Conservation (phyloP, 116 monocot species). For the Dioscorea cayenensis region DNA sequence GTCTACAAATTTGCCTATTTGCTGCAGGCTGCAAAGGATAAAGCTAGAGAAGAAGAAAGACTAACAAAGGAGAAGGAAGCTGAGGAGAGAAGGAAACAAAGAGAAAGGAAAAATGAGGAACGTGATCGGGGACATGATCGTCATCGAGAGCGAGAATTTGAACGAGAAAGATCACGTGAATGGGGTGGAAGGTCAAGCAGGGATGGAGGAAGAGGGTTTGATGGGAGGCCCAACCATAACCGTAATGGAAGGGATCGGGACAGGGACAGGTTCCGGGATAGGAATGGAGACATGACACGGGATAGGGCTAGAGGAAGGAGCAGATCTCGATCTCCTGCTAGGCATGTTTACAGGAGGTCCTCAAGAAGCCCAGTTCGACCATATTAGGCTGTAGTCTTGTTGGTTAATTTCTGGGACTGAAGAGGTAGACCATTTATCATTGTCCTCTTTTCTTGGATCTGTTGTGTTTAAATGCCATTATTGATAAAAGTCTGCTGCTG, state of each 20-base stretch:
- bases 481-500: conserved; percentile 34
- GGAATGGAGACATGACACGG: conserved; percentile 24
- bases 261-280: conserved; percentile 44
- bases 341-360: conserved; percentile 41
- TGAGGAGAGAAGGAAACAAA: conserved; percentile 58
- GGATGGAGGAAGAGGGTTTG: conserved; percentile 51
- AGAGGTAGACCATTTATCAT: conserved; percentile 71
- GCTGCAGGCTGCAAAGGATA: conserved; percentile 72
- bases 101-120: conserved; percentile 58
- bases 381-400: conserved; percentile 29
- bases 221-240: conserved; percentile 32
- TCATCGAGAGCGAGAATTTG: conserved; percentile 30
- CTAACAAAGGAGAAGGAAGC: conserved; percentile 62
- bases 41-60: conserved; percentile 73
- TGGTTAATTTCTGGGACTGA: conserved; percentile 24
- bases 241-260: conserved; percentile 75
- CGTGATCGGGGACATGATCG: conserved; percentile 38
- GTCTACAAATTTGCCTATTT: neutral
- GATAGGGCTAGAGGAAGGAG: conserved; percentile 58
- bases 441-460: conserved; percentile 8
- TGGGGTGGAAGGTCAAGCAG: conserved; percentile 38
- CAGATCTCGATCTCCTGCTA: conserved; percentile 74
- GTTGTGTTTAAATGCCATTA: conserved; percentile 14
- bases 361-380: conserved; percentile 42
- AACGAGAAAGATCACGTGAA: conserved; percentile 52